Evolutionary conservation across 2,329 filamentous ascomycete genomes (phyloP).

Genomic region (Diaporthe ampelina): DNA sequence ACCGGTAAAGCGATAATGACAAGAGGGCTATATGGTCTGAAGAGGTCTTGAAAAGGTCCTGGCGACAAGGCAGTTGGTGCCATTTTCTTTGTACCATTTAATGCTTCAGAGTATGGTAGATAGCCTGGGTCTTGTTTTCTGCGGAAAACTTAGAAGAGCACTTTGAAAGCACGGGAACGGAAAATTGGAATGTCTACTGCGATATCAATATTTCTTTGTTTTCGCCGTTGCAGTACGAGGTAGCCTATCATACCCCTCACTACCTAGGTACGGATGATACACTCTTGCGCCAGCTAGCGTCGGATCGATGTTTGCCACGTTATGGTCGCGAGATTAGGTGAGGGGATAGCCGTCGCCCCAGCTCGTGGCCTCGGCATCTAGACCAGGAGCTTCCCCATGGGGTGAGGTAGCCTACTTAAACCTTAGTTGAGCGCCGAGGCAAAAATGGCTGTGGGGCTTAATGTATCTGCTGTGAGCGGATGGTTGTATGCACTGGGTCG

Average conservation of each 20-base stretch:
- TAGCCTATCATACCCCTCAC: not conserved
- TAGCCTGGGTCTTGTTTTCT: not conserved
- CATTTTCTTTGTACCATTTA: not conserved
- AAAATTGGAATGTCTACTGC: not conserved
- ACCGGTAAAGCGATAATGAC: constrained; percentile 9
- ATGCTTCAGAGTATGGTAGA: not conserved
- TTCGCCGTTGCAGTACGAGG: not conserved
- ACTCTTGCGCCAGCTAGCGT: constrained; percentile 2
- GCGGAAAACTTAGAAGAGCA: not conserved
- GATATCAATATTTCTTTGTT: not conserved
- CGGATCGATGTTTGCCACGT: constrained; percentile 17
- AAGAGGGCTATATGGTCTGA: constrained; percentile 8
- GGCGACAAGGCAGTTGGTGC: not conserved
- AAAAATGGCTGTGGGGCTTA: not conserved
- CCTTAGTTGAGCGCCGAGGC: constrained; percentile 6
- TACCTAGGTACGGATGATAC: constrained; percentile 28
- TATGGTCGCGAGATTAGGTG: not conserved
- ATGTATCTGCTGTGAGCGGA: not conserved
- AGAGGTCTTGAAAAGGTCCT: not conserved
- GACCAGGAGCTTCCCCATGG: not conserved
- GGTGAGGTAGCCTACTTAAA: constrained; percentile 8
- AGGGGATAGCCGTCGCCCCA: not conserved
- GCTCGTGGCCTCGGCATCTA: not conserved
- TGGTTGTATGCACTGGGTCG: not conserved
- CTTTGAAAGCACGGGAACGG: not conserved